These are phyloP conservation scores for Mrakia frigida DNA, from an alignment of 768 basidiomycete species.

Conservation along the genomic window DNA sequence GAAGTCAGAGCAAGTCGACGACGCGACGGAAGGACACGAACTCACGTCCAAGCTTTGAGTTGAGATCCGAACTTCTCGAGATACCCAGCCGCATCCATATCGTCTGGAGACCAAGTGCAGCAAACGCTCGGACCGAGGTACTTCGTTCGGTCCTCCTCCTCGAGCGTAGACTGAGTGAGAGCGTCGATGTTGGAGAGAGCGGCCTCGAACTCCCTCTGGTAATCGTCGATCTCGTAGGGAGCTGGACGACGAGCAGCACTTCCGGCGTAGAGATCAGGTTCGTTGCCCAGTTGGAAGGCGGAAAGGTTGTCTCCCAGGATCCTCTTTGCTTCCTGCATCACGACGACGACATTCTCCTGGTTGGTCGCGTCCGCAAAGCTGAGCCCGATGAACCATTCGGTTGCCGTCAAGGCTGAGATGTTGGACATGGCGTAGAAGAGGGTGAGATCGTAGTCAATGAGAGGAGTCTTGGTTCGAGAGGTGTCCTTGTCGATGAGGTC, in stretches of 20 bases:
- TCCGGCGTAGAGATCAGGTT: neutral
- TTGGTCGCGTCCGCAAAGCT: neutral
- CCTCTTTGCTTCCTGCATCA: neutral
- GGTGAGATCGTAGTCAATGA: neutral
- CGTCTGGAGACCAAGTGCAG: neutral
- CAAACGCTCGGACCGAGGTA: neutral
- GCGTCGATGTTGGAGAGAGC: neutral
- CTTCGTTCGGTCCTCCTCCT: neutral
- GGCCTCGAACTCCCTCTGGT: neutral
- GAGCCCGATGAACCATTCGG: neutral
- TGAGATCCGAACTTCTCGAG: conserved; percentile 3
- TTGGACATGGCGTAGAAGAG: neutral
- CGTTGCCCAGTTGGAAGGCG: neutral
- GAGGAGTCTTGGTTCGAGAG: neutral
- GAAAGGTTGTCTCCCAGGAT: neutral
- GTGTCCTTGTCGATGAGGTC: conserved; percentile 5
- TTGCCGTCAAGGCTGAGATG: neutral
- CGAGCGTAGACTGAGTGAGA: neutral
- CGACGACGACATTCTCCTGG: neutral
- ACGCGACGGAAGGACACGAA: neutral
- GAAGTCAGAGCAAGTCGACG: neutral
- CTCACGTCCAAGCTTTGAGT: conserved; percentile 1
- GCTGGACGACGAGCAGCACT: neutral
- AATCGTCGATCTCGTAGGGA: neutral
- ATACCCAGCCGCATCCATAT: neutral